Evolutionary conservation across 1,139 yeast species (phyloP), one percentile per base, ranked within the genome.

Genomic region (Scheffersomyces lignicola): DNA sequence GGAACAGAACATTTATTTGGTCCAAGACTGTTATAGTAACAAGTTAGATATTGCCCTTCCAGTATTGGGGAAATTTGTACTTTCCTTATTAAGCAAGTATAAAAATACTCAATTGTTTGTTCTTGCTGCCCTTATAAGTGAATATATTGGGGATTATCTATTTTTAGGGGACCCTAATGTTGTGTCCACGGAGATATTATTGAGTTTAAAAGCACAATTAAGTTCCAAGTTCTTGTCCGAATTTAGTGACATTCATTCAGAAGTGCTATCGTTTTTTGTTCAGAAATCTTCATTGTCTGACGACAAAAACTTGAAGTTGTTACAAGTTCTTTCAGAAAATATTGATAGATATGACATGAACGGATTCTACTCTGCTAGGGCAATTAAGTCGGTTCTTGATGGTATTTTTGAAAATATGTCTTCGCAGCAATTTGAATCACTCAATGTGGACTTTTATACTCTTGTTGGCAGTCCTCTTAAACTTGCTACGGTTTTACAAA

Each of bases 1-100:
- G 32, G 69, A 60, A 12, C 59, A 62, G 17, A 69, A 65, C 34
- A 54, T 69, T 1, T 66, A 62, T 40, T 47, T 76, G 18, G 43
- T 71, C 9, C 32, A 45, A 2, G 47, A 47, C 1, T 35, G 35
- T 3, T 25, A 37, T 0, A 43, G 48, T 25, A 42, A 18, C 2
- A 24, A 12, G 9, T 14, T 41, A 7, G 40, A 44, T 24, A 29
- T 24, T 7, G 24, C 37, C 2, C 25, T 49, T 5, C 40, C 45
- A 2, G 26, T 38, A 1, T 21, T 52, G 5, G 51, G 45, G 6
- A 42, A 42, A 18, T 42, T 51, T 21, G 33, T 51, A 7, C 22
- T 30, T 3, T 29, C 42, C 3, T 27, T 46, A 6, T 30, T 45
- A 20, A 34, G 39, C 16, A 22, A 24, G 8, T 31, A 38, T 31